Evolutionary conservation across 1,284 basidiomycete species (phyloP).

Genomic region (Malassezia equina): DNA sequence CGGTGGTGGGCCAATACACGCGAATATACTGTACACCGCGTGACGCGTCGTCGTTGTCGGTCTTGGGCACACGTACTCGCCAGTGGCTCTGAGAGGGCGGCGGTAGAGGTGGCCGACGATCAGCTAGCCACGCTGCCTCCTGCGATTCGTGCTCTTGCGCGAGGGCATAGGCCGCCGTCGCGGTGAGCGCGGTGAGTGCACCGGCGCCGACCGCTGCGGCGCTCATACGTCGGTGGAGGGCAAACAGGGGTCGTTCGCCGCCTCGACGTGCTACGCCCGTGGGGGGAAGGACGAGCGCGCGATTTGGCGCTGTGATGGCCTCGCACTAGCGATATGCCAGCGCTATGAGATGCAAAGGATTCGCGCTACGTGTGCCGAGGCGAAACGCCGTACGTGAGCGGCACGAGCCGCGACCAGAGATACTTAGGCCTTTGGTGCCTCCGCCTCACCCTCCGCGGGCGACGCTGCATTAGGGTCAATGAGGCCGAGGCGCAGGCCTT

Average conservation of each 20-base stretch:
- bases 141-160: neutral
- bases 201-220: neutral
- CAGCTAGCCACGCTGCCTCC: neutral
- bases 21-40: neutral
- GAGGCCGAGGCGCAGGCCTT: slow-evolving; percentile 10
- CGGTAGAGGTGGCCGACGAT: neutral
- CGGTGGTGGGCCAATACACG: neutral
- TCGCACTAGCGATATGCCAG: too few relatives aligned
- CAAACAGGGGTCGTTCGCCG: too few relatives aligned
- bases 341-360: too few relatives aligned
- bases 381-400: neutral
- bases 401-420: neutral
- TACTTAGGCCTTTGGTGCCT: neutral
- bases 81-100: neutral
- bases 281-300: too few relatives aligned
- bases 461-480: slow-evolving; percentile 4
- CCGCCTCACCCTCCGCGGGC: neutral
- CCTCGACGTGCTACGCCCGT: too few relatives aligned
- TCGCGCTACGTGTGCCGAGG: too few relatives aligned
- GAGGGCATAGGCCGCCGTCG: neutral
- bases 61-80: neutral
- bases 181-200: neutral
- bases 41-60: neutral
- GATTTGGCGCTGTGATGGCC: too few relatives aligned
- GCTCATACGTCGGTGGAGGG: neutral